Conservation (phyloP, 129 eudicot species). For the Escallonia rubra region DNA sequence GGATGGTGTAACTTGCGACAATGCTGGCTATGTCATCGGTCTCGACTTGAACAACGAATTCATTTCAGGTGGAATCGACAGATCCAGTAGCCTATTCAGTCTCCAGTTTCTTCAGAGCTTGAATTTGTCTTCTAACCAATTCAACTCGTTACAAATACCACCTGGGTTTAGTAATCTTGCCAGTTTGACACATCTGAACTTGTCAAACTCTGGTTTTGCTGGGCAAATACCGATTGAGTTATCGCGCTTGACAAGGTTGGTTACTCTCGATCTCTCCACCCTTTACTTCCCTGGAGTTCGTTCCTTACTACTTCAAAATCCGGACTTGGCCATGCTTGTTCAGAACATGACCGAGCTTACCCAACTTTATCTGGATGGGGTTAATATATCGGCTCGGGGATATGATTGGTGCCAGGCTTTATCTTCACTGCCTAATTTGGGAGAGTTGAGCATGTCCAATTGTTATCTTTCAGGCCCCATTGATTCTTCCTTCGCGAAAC, state of each 20-base stretch:
- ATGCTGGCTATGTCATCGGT: constrained; percentile 8
- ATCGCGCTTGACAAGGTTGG: constrained; percentile 30
- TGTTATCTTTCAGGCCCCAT: constrained; percentile 49
- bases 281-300: background rate
- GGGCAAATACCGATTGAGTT: constrained; percentile 30
- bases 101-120: constrained; percentile 23
- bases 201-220: constrained; percentile 18
- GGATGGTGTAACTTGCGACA: constrained; percentile 27
- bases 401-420: constrained; percentile 36
- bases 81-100: constrained; percentile 19
- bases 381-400: constrained; percentile 33
- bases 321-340: constrained; percentile 26
- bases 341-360: constrained; percentile 27
- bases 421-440: constrained; percentile 37
- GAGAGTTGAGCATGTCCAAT: constrained; percentile 43
- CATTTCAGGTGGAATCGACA: constrained; percentile 15
- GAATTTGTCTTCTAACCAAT: constrained; percentile 21
- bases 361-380: constrained; percentile 45
- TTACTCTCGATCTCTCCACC: constrained; percentile 50
- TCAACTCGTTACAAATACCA: constrained; percentile 10
- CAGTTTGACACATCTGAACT: constrained; percentile 20
- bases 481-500: constrained; percentile 26
- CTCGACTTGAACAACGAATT: constrained; percentile 26
- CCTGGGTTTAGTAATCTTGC: constrained; percentile 12
- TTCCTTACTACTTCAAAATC: constrained; percentile 25